Evolutionary conservation across 306 rosid genomes (phyloP).

Genomic region (Argentina anserina): DNA sequence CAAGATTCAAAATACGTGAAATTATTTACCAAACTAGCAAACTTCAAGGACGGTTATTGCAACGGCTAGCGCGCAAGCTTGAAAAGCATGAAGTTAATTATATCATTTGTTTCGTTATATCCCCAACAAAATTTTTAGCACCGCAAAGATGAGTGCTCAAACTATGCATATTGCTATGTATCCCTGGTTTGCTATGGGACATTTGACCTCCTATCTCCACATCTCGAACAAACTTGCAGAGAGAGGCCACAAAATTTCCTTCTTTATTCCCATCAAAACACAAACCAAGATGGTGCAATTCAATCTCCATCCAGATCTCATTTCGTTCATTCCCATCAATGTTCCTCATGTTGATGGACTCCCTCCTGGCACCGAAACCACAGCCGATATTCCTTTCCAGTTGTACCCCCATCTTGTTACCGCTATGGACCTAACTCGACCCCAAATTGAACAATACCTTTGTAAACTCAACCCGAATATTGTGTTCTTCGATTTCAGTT

Average conservation of each 20-base stretch:
- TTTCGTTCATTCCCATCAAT: not conserved
- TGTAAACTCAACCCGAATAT: not conserved
- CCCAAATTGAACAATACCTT: not conserved
- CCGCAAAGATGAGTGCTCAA: not conserved
- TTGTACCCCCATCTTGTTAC: not conserved
- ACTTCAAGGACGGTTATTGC: too few species aligned
- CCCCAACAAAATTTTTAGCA: too few species aligned
- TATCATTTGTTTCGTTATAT: not conserved
- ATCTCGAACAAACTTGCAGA: conserved; percentile 60
- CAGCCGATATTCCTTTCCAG: not conserved
- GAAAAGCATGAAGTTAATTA: not conserved
- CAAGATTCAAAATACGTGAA: not conserved
- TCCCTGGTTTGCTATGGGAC: conserved; percentile 75
- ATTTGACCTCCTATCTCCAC: conserved; percentile 50
- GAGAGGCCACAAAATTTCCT: conserved; percentile 48
- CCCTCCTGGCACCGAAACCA: not conserved
- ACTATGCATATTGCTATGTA: conserved; percentile 25
- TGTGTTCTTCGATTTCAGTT: not conserved
- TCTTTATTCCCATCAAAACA: conserved; percentile 33
- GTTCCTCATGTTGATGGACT: not conserved
- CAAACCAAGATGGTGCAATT: not conserved
- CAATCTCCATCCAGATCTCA: not conserved
- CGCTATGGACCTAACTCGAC: not conserved
- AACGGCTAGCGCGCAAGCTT: not conserved
- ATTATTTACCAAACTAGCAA: too few species aligned